Conservation (phyloP, 75 land plant species). For the Pinus albicaulis region DNA sequence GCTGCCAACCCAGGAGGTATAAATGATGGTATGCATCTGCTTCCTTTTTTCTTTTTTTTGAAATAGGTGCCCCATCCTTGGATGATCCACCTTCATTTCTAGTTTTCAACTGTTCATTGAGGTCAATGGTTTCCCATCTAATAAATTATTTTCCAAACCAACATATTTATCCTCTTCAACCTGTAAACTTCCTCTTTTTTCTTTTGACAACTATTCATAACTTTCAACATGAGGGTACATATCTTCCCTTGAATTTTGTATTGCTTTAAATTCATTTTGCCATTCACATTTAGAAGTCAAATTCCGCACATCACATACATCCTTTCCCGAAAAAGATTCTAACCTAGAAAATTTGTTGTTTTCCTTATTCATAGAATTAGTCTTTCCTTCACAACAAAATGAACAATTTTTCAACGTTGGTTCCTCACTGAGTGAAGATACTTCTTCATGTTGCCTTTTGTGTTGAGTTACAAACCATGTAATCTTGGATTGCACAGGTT, state of each 20-base stretch:
- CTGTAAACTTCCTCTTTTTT: neutral
- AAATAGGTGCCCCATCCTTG: no score
- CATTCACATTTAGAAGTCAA: neutral
- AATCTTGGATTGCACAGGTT: constrained; percentile 44
- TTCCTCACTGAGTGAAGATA: constrained; percentile 46
- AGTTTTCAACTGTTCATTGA: no score
- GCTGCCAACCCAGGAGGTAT: constrained; percentile 88
- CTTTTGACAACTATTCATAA: neutral
- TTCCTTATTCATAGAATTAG: neutral
- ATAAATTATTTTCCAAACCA: no score
- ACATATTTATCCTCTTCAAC: neutral
- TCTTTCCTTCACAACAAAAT: neutral
- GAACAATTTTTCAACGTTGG: constrained; percentile 63
- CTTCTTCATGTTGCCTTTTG: constrained; percentile 54
- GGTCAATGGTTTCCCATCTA: no score
- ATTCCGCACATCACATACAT: neutral
- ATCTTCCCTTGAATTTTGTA: neutral
- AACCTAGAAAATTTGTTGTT: neutral
- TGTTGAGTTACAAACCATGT: constrained; percentile 52
- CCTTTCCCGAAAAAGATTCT: constrained; percentile 1
- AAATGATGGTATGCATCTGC: constrained; percentile 97
- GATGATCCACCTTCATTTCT: no score
- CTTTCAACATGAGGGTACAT: neutral
- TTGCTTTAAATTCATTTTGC: neutral
- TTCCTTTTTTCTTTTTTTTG: no score